These are phyloP conservation scores for Fusarium pseudograminearum DNA, from an alignment of 2,329 filamentous ascomycete genomes.

Conservation along the genomic window DNA sequence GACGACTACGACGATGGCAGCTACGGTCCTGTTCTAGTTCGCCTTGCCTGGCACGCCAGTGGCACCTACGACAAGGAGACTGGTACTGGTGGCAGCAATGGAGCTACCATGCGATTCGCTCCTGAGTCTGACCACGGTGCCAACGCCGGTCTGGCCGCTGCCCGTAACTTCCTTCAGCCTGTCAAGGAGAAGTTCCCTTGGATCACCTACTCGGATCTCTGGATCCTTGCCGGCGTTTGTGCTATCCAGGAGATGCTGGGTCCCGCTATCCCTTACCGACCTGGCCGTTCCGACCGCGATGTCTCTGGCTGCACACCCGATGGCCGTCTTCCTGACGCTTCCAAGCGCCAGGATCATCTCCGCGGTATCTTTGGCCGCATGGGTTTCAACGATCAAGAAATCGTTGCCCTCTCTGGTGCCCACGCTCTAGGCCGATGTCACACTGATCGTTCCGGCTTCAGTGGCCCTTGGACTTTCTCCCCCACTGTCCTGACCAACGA, in stretches of 20 bases:
- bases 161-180: constrained; percentile 92
- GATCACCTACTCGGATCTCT: constrained; percentile 97
- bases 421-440: constrained; percentile 93
- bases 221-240: constrained; percentile 88
- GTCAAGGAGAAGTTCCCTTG: constrained; percentile 91
- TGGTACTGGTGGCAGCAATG: constrained; percentile 91
- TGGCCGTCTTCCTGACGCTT: constrained; percentile 84
- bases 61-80: constrained; percentile 93
- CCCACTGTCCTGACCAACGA: constrained; percentile 95
- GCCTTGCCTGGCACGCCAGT: constrained; percentile 93
- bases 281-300: constrained; percentile 85
- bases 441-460: constrained; percentile 86
- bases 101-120: constrained; percentile 95
- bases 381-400: constrained; percentile 98
- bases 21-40: constrained; percentile 90
- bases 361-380: constrained; percentile 95
- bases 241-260: constrained; percentile 97
- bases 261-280: constrained; percentile 86
- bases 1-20: constrained; percentile 97
- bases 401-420: constrained; percentile 87
- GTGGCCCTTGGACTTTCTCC: constrained; percentile 92
- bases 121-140: constrained; percentile 92
- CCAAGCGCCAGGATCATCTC: constrained; percentile 83
- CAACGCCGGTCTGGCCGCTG: constrained; percentile 88
- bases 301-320: constrained; percentile 90